Evolutionary conservation across 768 basidiomycete genomes (phyloP), one percentile per base, ranked within the genome.

Genomic region (Daedaleopsis sinensis): DNA sequence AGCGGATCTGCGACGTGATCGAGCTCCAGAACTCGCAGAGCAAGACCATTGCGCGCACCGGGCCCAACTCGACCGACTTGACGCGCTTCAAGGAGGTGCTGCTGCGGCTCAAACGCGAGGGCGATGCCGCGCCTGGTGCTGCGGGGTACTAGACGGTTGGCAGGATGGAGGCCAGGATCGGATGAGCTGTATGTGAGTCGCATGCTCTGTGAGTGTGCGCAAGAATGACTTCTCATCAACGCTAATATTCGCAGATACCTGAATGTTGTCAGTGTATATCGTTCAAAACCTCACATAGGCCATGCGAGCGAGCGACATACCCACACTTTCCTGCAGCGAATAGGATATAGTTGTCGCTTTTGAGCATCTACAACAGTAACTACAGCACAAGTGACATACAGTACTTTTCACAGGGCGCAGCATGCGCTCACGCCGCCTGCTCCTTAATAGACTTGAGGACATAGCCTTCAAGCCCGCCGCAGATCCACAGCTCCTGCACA

Each of bases 401-500:
- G 49, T 50, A 50, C 49, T 50, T 50, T 50, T 50, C 49, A 13
- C 23, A 27, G 7, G 12, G 15, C 12, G 27, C 10, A 50, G 27
- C 1, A 36, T 10, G 11, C 49, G 24, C 49, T 27, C 35, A 52
- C 37, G 42, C 54, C 38, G 23, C 16, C 54, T 55, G 21, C 43
- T 52, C 59, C 62, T 78, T 78, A 53, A 93, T 89, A 66, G 78
- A 77, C 73, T 92, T 92, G 68, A 94, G 74, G 52, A 98, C 92
- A 72, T 87, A 97, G 1, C 94, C 94, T 69, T 98, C 96, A 58
- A 98, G 74, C 8, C 96, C 95, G 9, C 93, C 95, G 65, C 93
- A 96, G 15, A 96, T 81, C 97, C 97, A 98, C 46, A 99, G 78
- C 76, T 99, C 96, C 78, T 99, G 97, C 51, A 99, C 96, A 72